Base-by-base conservation (phyloP, 2,329 filamentous ascomycete genomes). In the Pochonia chlamydosporia region DNA sequence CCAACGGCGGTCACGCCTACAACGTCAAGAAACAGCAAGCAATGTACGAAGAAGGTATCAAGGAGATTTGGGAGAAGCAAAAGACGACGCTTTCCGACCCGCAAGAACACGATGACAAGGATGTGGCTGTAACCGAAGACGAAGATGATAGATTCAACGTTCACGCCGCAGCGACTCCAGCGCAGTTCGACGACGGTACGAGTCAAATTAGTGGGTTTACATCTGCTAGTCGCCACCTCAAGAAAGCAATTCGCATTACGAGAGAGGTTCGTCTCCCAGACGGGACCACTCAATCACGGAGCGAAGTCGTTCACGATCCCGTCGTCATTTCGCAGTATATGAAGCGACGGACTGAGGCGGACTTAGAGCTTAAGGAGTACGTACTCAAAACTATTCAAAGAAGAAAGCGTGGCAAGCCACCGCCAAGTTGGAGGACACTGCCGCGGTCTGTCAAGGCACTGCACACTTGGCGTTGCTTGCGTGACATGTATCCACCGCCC, bases 1-100 rank as follows among this genome's bases (percentile, higher is more conserved):
- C 87, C 14, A 92, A 93, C 54, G 90, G 90, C 47, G 93, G 93
- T 0, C 93, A 99, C 67, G 91, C 89, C 56, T 99, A 99, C 72
- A 99, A 99, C 54, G 93, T 99, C 51, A 93, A 92, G 61, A 85
- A 88, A 55, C 93, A 99, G 64, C 89, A 97, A 60, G 84, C 82
- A 52, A 87, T 89, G 58, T 99, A 99, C 63, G 89, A 95, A 56
- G 85, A 91, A 45, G 89, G 89, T 20, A 96, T 99, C 56, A 81
- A 84, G 47, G 83, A 88, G 51, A 96, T 97, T 51, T 99, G 93
- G 93, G 84, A 89, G 51, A 84, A 86, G 55, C 92, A 97, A 64
- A 89, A 86, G 64, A 70, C 79, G 13, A 92, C 85, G 44, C 74
- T 97, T 6, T 84, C 84, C 6, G 87, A 93, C 48, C 72, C 72